phyloP scores from a whole-genome alignment of 345 rosid genomes.

The Salix exigua region DNA sequence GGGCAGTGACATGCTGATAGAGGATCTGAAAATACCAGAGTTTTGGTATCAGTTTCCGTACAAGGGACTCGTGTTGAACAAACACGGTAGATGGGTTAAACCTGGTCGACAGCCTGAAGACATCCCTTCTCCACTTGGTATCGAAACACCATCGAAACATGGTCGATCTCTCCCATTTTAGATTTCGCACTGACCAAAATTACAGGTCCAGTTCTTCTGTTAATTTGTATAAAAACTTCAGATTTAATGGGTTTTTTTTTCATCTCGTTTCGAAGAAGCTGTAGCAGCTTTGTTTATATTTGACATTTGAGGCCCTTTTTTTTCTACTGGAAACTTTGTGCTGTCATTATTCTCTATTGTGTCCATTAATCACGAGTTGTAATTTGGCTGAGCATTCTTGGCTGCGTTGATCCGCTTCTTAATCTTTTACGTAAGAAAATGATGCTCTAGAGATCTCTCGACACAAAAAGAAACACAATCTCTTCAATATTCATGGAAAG shows the following conservation, averaged over 20 bases:
- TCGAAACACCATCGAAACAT: background rate
- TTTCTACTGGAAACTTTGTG: background rate
- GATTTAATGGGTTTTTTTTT: background rate
- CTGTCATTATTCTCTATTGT: background rate
- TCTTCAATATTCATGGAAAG: too few species aligned
- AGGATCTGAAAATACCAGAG: conserved; percentile 51
- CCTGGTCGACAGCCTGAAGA: conserved; percentile 62
- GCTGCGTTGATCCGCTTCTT: background rate
- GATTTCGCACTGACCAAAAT: background rate
- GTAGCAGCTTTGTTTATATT: background rate
- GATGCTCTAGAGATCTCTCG: background rate
- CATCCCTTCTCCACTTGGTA: conserved; percentile 51
- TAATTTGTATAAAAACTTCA: background rate
- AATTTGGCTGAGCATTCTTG: background rate
- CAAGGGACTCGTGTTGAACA: conserved; percentile 35
- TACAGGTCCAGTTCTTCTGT: background rate
- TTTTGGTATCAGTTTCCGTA: conserved; percentile 46
- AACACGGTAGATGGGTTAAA: conserved; percentile 69
- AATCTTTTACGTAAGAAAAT: background rate
- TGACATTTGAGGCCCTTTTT: background rate
- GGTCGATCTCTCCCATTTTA: background rate
- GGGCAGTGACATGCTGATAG: conserved; percentile 45
- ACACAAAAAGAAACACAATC: too few species aligned
- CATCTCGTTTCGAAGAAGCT: background rate
- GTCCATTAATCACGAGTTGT: background rate